Percentiles rank a stretch among this genome's conserved stretches.
Conservation (phyloP, 495 filamentous ascomycete genomes). For the Lasiosphaeris hirsuta region DNA sequence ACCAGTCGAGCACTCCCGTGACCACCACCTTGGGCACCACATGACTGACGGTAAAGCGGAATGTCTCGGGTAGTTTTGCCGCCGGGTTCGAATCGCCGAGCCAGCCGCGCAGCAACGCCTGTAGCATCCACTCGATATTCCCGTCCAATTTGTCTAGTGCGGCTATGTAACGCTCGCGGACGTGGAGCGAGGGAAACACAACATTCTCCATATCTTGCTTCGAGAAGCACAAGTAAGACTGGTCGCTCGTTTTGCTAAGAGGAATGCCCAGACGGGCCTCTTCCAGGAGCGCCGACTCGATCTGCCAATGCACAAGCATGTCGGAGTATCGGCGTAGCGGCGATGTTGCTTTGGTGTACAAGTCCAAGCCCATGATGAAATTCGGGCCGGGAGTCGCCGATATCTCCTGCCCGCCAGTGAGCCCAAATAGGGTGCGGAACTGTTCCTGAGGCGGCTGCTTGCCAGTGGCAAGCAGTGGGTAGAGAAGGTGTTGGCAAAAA, state of each 20-base stretch:
- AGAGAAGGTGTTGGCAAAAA: constrained; percentile 48
- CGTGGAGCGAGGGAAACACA: constrained; percentile 48
- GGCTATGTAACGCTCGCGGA: constrained; percentile 45
- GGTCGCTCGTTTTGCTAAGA: constrained; percentile 42
- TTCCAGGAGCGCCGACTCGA: constrained; percentile 74
- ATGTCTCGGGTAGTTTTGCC: constrained; percentile 54
- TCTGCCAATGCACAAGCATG: constrained; percentile 86
- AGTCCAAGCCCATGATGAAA: constrained; percentile 58
- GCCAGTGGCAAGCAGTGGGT: constrained; percentile 52
- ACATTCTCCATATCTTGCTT: constrained; percentile 49
- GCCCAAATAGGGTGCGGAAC: constrained; percentile 58
- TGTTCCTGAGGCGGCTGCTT: constrained; percentile 53
- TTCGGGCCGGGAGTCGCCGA: constrained; percentile 51
- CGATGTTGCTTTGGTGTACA: constrained; percentile 78
- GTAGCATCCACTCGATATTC: constrained; percentile 55
- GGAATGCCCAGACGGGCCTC: constrained; percentile 56
- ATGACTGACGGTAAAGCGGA: constrained; percentile 49
- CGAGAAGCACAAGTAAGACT: constrained; percentile 60
- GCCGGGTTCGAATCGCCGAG: constrained; percentile 56
- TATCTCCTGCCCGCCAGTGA: constrained; percentile 53
- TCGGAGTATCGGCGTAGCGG: constrained; percentile 83
- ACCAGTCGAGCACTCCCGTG: constrained; percentile 38
- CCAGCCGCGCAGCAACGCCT: constrained; percentile 71
- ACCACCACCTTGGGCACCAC: constrained; percentile 15
- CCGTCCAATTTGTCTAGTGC: constrained; percentile 30